These are phyloP conservation scores for Apiosordaria backusii DNA, from an alignment of 495 filamentous ascomycete genomes.

Conservation along the genomic window DNA sequence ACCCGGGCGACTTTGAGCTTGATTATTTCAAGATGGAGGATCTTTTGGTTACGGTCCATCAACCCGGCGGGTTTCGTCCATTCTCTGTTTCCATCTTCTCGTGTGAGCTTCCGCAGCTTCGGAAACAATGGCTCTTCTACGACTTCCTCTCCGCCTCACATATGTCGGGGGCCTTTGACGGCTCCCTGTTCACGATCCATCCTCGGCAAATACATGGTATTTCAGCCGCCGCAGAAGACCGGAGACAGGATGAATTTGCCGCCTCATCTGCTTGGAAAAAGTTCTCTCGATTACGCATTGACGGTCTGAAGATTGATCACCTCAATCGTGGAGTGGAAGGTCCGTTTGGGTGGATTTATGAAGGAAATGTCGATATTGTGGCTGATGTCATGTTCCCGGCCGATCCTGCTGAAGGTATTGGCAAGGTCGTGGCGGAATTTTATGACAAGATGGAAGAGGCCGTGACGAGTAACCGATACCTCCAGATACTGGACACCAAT, in stretches of 20 bases:
- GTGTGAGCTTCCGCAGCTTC: constrained; percentile 85
- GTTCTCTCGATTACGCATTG: constrained; percentile 82
- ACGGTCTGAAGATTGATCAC: constrained; percentile 92
- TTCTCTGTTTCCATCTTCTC: constrained; percentile 94
- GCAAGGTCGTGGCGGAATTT: constrained; percentile 88
- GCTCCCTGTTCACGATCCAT: constrained; percentile 95
- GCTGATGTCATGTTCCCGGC: constrained; percentile 90
- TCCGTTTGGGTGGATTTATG: constrained; percentile 95
- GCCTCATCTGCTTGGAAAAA: constrained; percentile 77
- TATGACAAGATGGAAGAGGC: constrained; percentile 93
- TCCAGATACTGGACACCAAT: constrained; percentile 44
- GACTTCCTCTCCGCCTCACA: constrained; percentile 93
- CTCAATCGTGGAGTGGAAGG: constrained; percentile 91
- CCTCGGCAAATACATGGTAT: constrained; percentile 81
- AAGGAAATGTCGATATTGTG: constrained; percentile 94
- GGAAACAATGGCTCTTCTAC: constrained; percentile 97
- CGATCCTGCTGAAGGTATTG: constrained; percentile 79
- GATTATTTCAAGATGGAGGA: constrained; percentile 95
- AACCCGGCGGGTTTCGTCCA: constrained; percentile 83
- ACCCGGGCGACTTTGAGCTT: constrained; percentile 92
- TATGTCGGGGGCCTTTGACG: constrained; percentile 93
- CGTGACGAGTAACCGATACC: constrained; percentile 67
- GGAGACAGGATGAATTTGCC: constrained; percentile 42
- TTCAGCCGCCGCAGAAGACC: constrained; percentile 36
- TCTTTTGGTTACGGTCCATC: constrained; percentile 85